Base-by-base conservation (phyloP, 2,329 filamentous ascomycete species). In the Aspergillus thermomutatus region DNA sequence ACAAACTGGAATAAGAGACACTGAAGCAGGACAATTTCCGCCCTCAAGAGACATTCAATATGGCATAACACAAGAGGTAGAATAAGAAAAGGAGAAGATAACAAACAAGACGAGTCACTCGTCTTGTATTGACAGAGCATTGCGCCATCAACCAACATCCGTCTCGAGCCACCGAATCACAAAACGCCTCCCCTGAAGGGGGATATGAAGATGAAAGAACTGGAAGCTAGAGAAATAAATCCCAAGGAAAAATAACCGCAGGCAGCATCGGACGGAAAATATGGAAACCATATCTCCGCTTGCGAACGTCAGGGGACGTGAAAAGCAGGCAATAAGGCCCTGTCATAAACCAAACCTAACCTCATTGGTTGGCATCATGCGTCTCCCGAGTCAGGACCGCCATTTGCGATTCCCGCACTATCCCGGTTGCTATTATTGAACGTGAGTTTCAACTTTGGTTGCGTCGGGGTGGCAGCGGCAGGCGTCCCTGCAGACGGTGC, bases 381-480 rank as follows among this genome's bases (percentile, higher is more conserved):
- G 53, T 61, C 41, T 45, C 60, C 60, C 45, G 53, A 46, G 48
- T 48, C 55, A 10, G 55, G 50, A 11, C 41, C 69, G 40, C 70
- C 72, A 37, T 72, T 74, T 14, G 63, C 59, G 47, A 66, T 66
- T 52, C 69, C 73, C 3, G 64, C 65, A 21, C 66, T 66, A 46
- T 73, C 72, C 53, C 69, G 71, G 55, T 73, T 74, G 57, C 69
- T 66, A 53, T 70, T 72, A 57, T 80, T 82, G 64, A 84, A 81
- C 23, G 79, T 88, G 60, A 93, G 80, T 78, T 89, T 92, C 75
- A 93, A 67, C 68, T 82, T 92, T 55, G 75, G 75, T 49, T 87
- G 80, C 3, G 84, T 85, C 14, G 79, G 75, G 21, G 80, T 81
- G 26, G 80, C 72, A 59, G 79, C 72, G 37, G 85, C 82, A 25